Conservation (phyloP, 2,329 filamentous ascomycete species). For the Xylaria sp. region DNA sequence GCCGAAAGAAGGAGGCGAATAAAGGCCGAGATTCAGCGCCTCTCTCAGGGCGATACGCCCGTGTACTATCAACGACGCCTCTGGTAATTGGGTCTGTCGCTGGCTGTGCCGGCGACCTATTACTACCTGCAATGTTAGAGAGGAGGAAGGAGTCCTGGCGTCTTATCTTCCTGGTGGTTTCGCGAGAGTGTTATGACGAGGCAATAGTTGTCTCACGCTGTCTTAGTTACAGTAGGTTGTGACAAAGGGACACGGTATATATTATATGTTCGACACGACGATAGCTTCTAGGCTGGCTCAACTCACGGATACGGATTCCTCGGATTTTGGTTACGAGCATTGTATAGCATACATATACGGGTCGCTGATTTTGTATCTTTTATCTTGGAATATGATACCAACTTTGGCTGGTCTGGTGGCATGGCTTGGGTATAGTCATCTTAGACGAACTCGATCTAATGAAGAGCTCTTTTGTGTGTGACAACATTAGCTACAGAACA, state of each 20-base stretch:
- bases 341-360: constrained; percentile 11
- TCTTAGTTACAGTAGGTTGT: not conserved
- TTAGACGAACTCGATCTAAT: not conserved
- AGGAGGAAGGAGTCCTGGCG: not conserved
- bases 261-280: not conserved
- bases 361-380: constrained; percentile 6
- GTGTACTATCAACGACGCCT: constrained; percentile 66
- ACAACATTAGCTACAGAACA: not conserved
- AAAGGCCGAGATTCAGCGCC: constrained; percentile 64
- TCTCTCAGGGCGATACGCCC: constrained; percentile 58
- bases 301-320: not conserved
- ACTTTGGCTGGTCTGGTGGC: not conserved
- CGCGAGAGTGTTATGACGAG: not conserved
- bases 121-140: not conserved
- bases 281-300: not conserved
- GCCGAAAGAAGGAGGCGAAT: constrained; percentile 67
- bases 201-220: not conserved
- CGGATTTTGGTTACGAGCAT: constrained; percentile 15
- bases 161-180: not conserved
- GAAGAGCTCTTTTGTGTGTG: not conserved
- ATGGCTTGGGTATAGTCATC: not conserved
- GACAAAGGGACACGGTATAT: constrained; percentile 5
- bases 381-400: not conserved
- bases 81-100: constrained; percentile 52
- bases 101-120: constrained; percentile 5